Percentiles rank a stretch among this genome's conserved stretches.
Evolutionary conservation across 345 rosid genomes (phyloP).

Genomic region (Populus pruinosa): DNA sequence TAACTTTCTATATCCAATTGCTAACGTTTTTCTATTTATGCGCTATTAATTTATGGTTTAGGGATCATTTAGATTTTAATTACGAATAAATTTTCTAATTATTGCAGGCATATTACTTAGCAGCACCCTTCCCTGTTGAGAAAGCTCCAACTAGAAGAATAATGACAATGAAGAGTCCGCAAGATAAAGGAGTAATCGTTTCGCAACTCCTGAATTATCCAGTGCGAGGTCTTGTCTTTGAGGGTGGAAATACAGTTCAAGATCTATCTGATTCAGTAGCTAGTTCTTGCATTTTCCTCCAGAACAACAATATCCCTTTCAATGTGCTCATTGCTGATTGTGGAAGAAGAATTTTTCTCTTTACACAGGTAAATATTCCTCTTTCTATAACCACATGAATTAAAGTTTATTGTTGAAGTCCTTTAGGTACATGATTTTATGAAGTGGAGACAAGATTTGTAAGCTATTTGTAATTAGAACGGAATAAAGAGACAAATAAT

Average conservation of each 20-base stretch:
- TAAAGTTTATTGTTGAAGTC: not conserved
- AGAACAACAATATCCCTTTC: slow-evolving; percentile 82
- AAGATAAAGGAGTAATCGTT: slow-evolving; percentile 43
- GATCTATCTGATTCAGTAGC: slow-evolving; percentile 59
- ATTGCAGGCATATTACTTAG: slow-evolving; percentile 76
- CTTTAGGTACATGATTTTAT: not conserved
- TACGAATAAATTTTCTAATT: not conserved
- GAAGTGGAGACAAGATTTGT: no score
- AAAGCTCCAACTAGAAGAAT: slow-evolving; percentile 63
- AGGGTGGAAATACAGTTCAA: slow-evolving; percentile 60
- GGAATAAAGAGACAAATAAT: no score
- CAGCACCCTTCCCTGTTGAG: slow-evolving; percentile 77
- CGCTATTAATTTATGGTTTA: not conserved
- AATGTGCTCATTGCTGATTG: slow-evolving; percentile 77
- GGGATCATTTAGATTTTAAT: not conserved
- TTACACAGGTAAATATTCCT: slow-evolving; percentile 67
- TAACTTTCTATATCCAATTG: slow-evolving; percentile 7
- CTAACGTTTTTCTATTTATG: no score
- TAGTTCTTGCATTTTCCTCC: slow-evolving; percentile 74
- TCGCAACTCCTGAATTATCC: slow-evolving; percentile 70
- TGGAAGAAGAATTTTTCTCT: slow-evolving; percentile 67
- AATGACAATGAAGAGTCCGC: slow-evolving; percentile 25
- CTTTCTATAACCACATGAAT: not conserved
- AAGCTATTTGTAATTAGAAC: no score
- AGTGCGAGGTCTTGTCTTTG: slow-evolving; percentile 80